Evolutionary conservation across 1,284 basidiomycete species (phyloP).

Genomic region (Cryptococcus maquisensis): DNA sequence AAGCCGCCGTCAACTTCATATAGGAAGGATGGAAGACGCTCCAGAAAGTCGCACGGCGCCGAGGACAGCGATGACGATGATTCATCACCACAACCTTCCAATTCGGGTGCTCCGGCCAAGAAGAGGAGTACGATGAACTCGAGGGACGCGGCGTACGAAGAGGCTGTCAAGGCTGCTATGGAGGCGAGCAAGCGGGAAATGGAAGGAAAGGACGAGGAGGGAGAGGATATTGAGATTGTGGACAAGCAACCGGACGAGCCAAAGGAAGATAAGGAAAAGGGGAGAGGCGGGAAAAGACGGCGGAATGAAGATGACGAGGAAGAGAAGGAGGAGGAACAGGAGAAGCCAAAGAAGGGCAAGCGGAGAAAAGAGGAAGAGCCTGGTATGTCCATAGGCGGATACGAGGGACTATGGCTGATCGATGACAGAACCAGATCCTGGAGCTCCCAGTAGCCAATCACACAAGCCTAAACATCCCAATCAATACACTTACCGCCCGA

Average conservation of each 20-base stretch:
- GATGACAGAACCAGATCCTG: constrained; percentile 4
- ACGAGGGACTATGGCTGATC: background rate
- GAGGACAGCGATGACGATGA: too few relatives aligned
- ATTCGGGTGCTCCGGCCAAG: constrained; percentile 52
- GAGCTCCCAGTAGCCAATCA: background rate
- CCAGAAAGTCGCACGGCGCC: background rate
- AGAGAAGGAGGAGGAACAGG: constrained; percentile 18
- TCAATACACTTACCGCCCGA: constrained; percentile 59
- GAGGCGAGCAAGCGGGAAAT: constrained; percentile 45
- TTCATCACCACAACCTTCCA: too few relatives aligned
- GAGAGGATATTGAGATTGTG: constrained; percentile 40
- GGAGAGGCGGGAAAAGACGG: constrained; percentile 7
- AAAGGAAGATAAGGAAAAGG: constrained; percentile 13
- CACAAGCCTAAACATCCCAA: constrained; percentile 53
- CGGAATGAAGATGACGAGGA: constrained; percentile 19
- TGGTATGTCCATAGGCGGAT: constrained; percentile 20
- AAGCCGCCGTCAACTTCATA: constrained; percentile 7
- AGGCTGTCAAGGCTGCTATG: constrained; percentile 61
- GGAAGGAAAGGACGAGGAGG: constrained; percentile 3
- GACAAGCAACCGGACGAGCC: constrained; percentile 17
- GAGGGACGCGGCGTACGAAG: constrained; percentile 88
- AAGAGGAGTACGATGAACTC: constrained; percentile 96
- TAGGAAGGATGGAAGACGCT: constrained; percentile 5
- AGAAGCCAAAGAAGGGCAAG: constrained; percentile 32
- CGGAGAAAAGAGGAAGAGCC: constrained; percentile 40